Evolutionary conservation across 2,329 filamentous ascomycete species (phyloP), one percentile per base, ranked within the genome.

Genomic region (Ascochyta viciae-villosae): DNA sequence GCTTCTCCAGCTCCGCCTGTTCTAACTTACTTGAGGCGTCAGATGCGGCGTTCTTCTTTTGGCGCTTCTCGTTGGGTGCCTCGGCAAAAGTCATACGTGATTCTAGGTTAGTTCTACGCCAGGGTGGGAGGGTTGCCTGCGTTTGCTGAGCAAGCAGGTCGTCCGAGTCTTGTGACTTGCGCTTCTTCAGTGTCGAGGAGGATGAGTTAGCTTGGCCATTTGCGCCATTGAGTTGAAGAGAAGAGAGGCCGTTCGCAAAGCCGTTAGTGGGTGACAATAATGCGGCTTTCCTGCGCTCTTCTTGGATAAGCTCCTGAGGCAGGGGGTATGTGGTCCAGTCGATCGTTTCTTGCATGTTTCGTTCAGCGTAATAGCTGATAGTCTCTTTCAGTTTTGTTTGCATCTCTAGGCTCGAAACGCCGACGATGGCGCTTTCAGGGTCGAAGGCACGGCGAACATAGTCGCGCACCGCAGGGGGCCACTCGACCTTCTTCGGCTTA

Each of bases 361-460:
- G 85, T 66, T 94, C 89, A 64, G 91, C 92, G 61, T 91, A 91
- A 50, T 87, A 83, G 58, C 89, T 91, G 73, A 99, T 97, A 65
- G 92, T 89, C 58, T 88, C 81, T 77, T 94, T 96, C 61, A 99
- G 81, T 72, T 92, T 96, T 57, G 82, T 81, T 75, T 96, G 90
- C 82, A 97, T 89, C 54, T 96, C 92, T 49, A 82, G 69, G 46
- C 65, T 65, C n/a, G 70, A 71, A 54, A 83, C 78, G 54, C 75
- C 78, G 13, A 72, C 59, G 37, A 81, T 74, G 34, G 68, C 65
- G 72, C 92, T 90, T 55, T 87, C 85, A 24, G 87, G 85, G 46
- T 90, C 87, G 74, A 98, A 98, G 24, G 92, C 93, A 70, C 92
- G 88, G 70, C 92, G 89, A 29, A 98, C 94, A 78, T 97, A 98